Evolutionary conservation across 2,329 filamentous ascomycete genomes (phyloP).

Genomic region (Aureobasidium sp.): DNA sequence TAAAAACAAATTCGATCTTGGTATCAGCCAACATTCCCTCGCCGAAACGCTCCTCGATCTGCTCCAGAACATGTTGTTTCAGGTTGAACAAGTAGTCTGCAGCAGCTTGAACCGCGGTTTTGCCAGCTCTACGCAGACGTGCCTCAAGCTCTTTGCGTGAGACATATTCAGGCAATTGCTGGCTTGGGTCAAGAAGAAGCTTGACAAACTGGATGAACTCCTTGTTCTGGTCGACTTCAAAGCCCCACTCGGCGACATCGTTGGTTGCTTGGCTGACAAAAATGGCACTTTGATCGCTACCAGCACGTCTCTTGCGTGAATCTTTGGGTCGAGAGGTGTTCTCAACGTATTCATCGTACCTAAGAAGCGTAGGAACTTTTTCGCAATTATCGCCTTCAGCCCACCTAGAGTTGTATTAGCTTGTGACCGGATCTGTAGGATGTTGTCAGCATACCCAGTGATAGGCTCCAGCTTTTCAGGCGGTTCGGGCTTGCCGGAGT

Average conservation of each 20-base stretch:
- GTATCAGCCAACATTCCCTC: slow-evolving; percentile 34
- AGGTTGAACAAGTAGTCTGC: slow-evolving; percentile 73
- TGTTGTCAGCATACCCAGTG: slow-evolving; percentile 35
- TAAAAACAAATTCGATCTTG: background rate
- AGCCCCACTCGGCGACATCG: slow-evolving; percentile 61
- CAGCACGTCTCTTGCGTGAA: slow-evolving; percentile 38
- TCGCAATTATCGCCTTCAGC: slow-evolving; percentile 58
- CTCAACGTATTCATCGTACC: slow-evolving; percentile 75
- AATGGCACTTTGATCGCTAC: background rate
- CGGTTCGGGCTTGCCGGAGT: slow-evolving; percentile 51
- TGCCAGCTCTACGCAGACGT: slow-evolving; percentile 64
- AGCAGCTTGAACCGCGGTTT: slow-evolving; percentile 71
- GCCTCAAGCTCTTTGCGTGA: slow-evolving; percentile 64
- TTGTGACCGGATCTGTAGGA: background rate
- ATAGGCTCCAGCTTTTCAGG: slow-evolving; percentile 34
- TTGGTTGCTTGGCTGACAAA: background rate
- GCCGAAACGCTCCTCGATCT: slow-evolving; percentile 64
- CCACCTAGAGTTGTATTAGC: slow-evolving; percentile 43
- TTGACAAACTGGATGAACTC: slow-evolving; percentile 67
- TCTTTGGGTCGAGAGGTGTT: slow-evolving; percentile 42
- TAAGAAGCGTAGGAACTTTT: slow-evolving; percentile 61
- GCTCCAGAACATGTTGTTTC: slow-evolving; percentile 71
- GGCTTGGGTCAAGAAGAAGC: slow-evolving; percentile 72
- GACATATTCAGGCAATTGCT: slow-evolving; percentile 75
- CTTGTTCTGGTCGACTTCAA: slow-evolving; percentile 36